These are phyloP conservation scores for Rachicladosporium sp. DNA, from an alignment of 2,329 filamentous ascomycete genomes.

Conservation along the genomic window DNA sequence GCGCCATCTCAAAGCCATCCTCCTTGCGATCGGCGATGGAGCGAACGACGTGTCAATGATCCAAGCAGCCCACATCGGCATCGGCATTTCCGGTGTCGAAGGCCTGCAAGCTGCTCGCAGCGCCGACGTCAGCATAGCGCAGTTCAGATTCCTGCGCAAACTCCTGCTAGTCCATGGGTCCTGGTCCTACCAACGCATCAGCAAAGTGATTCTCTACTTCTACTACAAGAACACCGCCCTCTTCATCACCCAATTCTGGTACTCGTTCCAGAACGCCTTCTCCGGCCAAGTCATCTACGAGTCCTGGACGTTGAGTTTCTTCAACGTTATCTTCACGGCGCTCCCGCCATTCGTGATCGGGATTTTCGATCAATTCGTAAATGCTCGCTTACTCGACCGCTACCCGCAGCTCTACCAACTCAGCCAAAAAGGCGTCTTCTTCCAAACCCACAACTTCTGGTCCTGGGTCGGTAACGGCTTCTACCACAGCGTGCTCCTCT, in stretches of 20 bases:
- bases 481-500: constrained; percentile 90
- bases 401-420: constrained; percentile 94
- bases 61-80: constrained; percentile 92
- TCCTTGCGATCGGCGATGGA: constrained; percentile 91
- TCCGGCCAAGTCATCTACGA: constrained; percentile 97
- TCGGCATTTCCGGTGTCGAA: constrained; percentile 94
- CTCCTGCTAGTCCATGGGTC: constrained; percentile 87
- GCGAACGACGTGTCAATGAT: constrained; percentile 99
- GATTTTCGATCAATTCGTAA: constrained; percentile 96
- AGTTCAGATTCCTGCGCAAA: constrained; percentile 92
- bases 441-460: constrained; percentile 82
- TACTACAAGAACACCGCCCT: constrained; percentile 99
- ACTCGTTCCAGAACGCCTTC: constrained; percentile 96
- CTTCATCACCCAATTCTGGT: constrained; percentile 99
- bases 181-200: constrained; percentile 95
- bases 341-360: constrained; percentile 87
- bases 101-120: constrained; percentile 92
- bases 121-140: constrained; percentile 88
- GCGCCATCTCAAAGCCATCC: constrained; percentile 78
- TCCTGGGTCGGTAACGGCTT: constrained; percentile 91
- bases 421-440: constrained; percentile 86
- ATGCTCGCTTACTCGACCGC: constrained; percentile 79
- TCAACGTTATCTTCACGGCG: constrained; percentile 97
- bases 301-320: constrained; percentile 98
- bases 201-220: constrained; percentile 93